Evolutionary conservation across 1,139 yeast species (phyloP).

Genomic region (Geotrichum histeridarum): DNA sequence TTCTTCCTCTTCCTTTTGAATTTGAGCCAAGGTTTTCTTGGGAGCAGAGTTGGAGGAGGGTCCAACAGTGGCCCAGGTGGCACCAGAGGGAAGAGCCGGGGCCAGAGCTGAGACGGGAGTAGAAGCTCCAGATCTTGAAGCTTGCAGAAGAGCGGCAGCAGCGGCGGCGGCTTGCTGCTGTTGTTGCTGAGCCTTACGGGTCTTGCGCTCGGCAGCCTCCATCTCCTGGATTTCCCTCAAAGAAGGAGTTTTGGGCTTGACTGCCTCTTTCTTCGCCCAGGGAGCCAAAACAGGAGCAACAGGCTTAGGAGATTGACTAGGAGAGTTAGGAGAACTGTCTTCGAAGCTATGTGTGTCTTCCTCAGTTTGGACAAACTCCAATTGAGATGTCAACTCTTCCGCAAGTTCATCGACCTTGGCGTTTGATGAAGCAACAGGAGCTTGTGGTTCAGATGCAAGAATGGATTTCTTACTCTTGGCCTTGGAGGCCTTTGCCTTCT

Average conservation of each 20-base stretch:
- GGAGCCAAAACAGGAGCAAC: slow-evolving; percentile 37
- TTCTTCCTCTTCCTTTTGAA: slow-evolving; percentile 46
- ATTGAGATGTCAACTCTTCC: slow-evolving; percentile 13
- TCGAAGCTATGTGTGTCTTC: neutral
- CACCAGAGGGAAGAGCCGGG: slow-evolving; percentile 44
- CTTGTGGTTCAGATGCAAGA: slow-evolving; percentile 11
- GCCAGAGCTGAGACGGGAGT: slow-evolving; percentile 20
- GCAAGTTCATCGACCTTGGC: slow-evolving; percentile 17
- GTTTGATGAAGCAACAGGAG: slow-evolving; percentile 11
- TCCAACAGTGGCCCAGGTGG: slow-evolving; percentile 53
- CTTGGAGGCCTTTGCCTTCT: slow-evolving; percentile 14
- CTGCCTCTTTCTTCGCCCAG: slow-evolving; percentile 42
- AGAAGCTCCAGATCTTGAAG: slow-evolving; percentile 23
- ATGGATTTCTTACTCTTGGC: slow-evolving; percentile 13
- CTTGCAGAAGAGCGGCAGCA: slow-evolving; percentile 24
- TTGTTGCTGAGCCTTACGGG: slow-evolving; percentile 29
- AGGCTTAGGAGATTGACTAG: slow-evolving; percentile 15
- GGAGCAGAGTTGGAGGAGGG: slow-evolving; percentile 30
- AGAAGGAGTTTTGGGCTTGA: slow-evolving; percentile 46
- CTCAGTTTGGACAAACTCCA: slow-evolving; percentile 17
- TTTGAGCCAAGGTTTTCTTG: slow-evolving; percentile 44
- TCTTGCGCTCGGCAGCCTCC: slow-evolving; percentile 49
- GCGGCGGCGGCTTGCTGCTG: slow-evolving; percentile 35
- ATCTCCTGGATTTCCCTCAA: slow-evolving; percentile 65
- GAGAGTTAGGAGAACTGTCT: neutral